A percentile compares a stretch with the other conserved stretches of the same genome.
Conservation (phyloP, 2,329 filamentous ascomycete genomes). For the Sphaerostilbella broomeana region DNA sequence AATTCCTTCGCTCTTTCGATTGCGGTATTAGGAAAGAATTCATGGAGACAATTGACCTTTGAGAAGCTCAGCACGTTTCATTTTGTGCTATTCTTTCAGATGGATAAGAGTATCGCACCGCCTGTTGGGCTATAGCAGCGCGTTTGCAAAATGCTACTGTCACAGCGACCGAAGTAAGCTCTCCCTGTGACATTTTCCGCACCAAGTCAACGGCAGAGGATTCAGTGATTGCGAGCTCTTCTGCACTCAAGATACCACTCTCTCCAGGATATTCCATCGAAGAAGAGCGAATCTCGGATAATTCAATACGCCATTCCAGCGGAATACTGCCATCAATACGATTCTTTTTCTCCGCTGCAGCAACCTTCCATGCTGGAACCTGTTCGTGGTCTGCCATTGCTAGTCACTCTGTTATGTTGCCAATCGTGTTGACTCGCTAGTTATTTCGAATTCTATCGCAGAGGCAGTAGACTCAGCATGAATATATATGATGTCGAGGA, state of each 20-base stretch:
- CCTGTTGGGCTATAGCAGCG: constrained; percentile 3
- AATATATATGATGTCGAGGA: no score
- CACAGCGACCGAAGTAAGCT: constrained; percentile 24
- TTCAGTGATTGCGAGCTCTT: constrained; percentile 51
- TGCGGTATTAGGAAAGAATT: constrained; percentile 1
- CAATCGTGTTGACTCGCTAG: no score
- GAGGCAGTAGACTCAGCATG: no score
- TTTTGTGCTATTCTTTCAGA: not conserved
- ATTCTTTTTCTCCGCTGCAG: no score
- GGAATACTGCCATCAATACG: no score
- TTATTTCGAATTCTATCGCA: no score
- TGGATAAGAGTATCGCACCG: not conserved
- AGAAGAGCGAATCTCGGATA: no score
- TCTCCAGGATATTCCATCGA: no score
- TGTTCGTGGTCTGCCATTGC: no score
- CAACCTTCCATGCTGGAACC: no score
- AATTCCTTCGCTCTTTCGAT: constrained; percentile 1
- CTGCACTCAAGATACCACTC: constrained; percentile 33
- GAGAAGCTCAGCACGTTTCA: not conserved
- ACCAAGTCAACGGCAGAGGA: constrained; percentile 35
- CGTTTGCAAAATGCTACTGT: constrained; percentile 4
- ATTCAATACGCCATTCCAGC: no score
- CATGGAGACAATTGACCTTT: constrained; percentile 4
- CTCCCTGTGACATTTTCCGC: constrained; percentile 24
- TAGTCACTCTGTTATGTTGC: no score